Conservation (phyloP, 2,329 filamentous ascomycete species). For the Neofusicoccum cordaticola region DNA sequence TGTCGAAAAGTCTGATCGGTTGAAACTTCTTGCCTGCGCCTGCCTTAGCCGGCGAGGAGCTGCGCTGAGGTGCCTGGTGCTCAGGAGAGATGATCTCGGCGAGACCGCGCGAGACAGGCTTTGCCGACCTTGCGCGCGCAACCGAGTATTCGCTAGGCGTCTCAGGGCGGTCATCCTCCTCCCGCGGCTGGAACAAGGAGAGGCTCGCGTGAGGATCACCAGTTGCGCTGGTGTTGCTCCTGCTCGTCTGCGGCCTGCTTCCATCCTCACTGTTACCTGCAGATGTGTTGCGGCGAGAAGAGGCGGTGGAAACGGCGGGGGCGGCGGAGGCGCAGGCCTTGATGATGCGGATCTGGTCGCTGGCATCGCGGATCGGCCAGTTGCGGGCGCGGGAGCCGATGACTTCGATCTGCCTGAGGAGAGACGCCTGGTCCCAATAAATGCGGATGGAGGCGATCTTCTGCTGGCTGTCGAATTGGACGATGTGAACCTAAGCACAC, state of each 20-base stretch:
- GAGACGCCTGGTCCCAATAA: slow-evolving; percentile 91
- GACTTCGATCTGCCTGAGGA: slow-evolving; percentile 89
- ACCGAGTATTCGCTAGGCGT: slow-evolving; percentile 29
- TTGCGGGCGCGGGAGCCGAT: slow-evolving; percentile 88
- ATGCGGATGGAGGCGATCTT: slow-evolving; percentile 86
- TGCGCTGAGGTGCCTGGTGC: slow-evolving; percentile 30
- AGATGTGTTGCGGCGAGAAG: slow-evolving; percentile 33
- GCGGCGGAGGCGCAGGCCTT: slow-evolving; percentile 44
- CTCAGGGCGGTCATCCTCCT: slow-evolving; percentile 50
- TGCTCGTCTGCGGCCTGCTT: slow-evolving; percentile 41
- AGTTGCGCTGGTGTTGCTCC: slow-evolving; percentile 34
- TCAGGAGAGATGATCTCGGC: slow-evolving; percentile 66
- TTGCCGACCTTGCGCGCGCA: slow-evolving; percentile 60
- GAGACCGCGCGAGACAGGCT: slow-evolving; percentile 64
- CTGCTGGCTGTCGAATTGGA: slow-evolving; percentile 71
- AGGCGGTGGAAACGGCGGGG: slow-evolving; percentile 45
- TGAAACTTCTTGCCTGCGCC: slow-evolving; percentile 52
- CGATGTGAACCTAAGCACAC: slow-evolving; percentile 62
- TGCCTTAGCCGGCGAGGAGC: slow-evolving; percentile 42
- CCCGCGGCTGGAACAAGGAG: slow-evolving; percentile 69
- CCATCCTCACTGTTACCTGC: slow-evolving; percentile 32
- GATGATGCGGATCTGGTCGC: slow-evolving; percentile 79
- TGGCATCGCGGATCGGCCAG: slow-evolving; percentile 89
- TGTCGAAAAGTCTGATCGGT: slow-evolving; percentile 55
- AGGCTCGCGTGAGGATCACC: slow-evolving; percentile 62